phyloP scores from a whole-genome alignment of 352 stramenopile species.

The Globisporangium echinulatum region DNA sequence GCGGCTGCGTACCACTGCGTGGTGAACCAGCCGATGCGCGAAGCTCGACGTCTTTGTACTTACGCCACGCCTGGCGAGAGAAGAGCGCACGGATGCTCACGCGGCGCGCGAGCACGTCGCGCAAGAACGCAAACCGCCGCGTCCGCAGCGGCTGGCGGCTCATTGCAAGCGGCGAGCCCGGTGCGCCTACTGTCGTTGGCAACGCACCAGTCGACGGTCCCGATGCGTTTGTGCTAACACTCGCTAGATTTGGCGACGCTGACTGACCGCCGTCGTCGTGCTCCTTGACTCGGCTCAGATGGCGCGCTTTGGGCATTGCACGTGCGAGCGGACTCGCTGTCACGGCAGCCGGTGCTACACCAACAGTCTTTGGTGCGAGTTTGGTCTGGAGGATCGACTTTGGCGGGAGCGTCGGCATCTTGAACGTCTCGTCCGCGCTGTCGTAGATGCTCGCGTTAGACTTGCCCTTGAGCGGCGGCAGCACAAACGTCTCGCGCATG shows the following conservation, averaged over 20 bases:
- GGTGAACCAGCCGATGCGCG: conserved; percentile 12
- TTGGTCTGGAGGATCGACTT: conserved; percentile 30
- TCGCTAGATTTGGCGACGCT: not conserved
- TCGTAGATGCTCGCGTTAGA: conserved; percentile 53
- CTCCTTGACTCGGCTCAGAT: conserved; percentile 8
- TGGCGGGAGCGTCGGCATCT: conserved; percentile 67
- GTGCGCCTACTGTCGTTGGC: not conserved
- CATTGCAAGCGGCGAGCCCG: conserved; percentile 12
- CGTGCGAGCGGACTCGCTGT: not conserved
- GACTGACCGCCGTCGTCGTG: not conserved
- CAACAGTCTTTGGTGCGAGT: conserved; percentile 2
- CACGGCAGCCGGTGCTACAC: not conserved
- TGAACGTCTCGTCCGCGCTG: conserved; percentile 58
- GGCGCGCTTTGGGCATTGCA: conserved; percentile 3
- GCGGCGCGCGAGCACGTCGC: conserved; percentile 26
- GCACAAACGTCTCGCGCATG: conserved; percentile 72
- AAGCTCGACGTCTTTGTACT: conserved; percentile 41
- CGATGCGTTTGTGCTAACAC: not conserved
- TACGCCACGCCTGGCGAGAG: conserved; percentile 44
- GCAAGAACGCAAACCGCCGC: conserved; percentile 28
- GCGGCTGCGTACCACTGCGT: conserved; percentile 10
- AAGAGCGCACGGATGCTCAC: conserved; percentile 31
- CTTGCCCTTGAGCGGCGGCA: conserved; percentile 64
- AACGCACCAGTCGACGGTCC: not conserved
- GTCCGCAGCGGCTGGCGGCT: conserved; percentile 6